Percentiles rank a stretch among this genome's conserved stretches.
Evolutionary conservation across 129 eudicot genomes (phyloP).

Genomic region (Saussurea involucrata): DNA sequence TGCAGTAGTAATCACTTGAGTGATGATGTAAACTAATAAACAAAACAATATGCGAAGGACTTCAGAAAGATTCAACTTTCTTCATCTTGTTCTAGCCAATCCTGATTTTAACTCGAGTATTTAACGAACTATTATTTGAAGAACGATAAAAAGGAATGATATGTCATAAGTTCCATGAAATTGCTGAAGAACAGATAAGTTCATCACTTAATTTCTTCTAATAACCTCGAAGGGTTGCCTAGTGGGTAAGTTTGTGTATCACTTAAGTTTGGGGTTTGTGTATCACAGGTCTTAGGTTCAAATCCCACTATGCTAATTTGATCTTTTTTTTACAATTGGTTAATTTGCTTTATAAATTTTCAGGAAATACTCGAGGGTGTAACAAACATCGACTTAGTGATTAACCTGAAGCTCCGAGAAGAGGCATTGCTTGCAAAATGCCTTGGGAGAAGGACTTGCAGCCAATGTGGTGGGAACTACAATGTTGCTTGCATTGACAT

Average conservation of each 20-base stretch:
- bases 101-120: not conserved
- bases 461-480: slow-evolving; percentile 83
- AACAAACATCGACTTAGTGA: slow-evolving; percentile 75
- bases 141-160: not conserved
- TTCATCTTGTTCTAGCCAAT: not conserved
- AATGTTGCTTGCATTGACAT: slow-evolving; percentile 86
- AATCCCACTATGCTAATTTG: not conserved
- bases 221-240: not conserved
- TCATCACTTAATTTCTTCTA: not conserved
- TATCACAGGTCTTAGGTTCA: not conserved
- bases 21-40: not conserved
- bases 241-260: not conserved
- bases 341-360: slow-evolving; percentile 2
- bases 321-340: not conserved
- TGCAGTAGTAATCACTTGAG: too few relatives aligned
- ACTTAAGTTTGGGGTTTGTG: not conserved
- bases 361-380: slow-evolving; percentile 92
- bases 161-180: not conserved
- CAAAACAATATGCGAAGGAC: not conserved
- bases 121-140: not conserved
- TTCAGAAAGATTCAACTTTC: not conserved
- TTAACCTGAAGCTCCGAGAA: slow-evolving; percentile 83
- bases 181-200: not conserved
- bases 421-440: slow-evolving; percentile 89
- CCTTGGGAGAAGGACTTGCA: slow-evolving; percentile 88